Conservation (phyloP, 768 basidiomycete genomes). For the Agaricus sinodeliciosus region DNA sequence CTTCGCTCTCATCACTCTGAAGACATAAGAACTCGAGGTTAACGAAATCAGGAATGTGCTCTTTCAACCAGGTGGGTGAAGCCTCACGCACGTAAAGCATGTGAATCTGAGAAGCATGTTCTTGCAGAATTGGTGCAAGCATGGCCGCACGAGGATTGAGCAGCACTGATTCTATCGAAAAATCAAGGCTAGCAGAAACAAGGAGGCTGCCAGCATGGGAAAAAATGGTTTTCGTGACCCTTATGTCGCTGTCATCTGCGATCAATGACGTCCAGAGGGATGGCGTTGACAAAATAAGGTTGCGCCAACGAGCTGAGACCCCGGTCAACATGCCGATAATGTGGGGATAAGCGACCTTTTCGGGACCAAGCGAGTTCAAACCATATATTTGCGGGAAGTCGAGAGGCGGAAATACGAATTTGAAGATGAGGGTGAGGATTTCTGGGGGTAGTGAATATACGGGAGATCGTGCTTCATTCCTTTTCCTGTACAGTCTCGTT, state of each 20-base stretch:
- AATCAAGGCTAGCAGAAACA: no score
- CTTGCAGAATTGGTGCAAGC: no score
- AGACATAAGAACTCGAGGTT: not conserved
- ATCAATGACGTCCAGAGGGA: not conserved
- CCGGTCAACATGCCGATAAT: not conserved
- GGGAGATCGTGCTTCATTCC: not conserved
- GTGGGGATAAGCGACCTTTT: no score
- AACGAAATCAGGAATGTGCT: not conserved
- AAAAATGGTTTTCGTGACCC: no score
- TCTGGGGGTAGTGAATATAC: not conserved
- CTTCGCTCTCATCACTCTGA: not conserved
- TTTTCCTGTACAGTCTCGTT: no score
- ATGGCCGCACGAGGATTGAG: no score
- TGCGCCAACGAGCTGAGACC: not conserved
- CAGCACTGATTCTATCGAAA: no score
- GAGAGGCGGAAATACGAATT: not conserved
- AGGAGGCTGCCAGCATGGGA: no score
- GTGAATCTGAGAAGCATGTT: no score
- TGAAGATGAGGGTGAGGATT: not conserved
- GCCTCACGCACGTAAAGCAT: no score
- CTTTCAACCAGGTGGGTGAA: no score
- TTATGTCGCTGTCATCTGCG: no score
- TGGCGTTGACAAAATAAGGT: not conserved
- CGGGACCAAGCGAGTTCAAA: not conserved
- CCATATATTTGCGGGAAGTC: not conserved